Base-by-base conservation (phyloP, 495 filamentous ascomycete species). In the Penicillium canescens region DNA sequence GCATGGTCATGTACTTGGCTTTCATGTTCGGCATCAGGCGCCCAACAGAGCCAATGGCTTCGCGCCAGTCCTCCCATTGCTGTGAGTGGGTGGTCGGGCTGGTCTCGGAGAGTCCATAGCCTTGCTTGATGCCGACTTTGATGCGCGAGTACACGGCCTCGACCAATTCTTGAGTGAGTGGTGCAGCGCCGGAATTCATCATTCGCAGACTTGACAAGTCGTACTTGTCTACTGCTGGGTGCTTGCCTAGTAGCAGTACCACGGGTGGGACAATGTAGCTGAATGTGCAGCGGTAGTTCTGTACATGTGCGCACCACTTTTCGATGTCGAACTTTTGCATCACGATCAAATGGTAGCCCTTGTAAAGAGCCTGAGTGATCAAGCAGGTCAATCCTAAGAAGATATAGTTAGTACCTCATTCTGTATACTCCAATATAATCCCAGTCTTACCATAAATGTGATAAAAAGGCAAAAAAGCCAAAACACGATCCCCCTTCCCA, bases 401-500 rank as follows among this genome's bases (percentile, higher is more conserved):
- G 4, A 86, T 81, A n/a, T 89, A 62, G 55, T 92, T 80, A 26
- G 82, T 86, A 23, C 26, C 1, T 14, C 18, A 8, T 36, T 4
- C 16, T 10, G n/a, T 24, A 92, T 57, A 26, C 87, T 62, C 39
- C 67, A 18, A 18, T 78, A 54, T 86, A 85, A 5, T 34, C 18
- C 13, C 36, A 42, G 11, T 41, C 75, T 33, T 66, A 81, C 89
- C 90, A 61, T 96, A 98, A 54, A 96, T 94, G 69, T 98, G 93
- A 72, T 92, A 97, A 66, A 98, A 96, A 0, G 94, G 94, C 37
- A 97, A 72, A 52, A 97, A 87, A 2, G 87, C 91, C 37, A 97
- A 61, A 16, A 94, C 66, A 16, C 76, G 82, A 61, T 95, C 90
- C 2, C 87, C 86, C 38, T 82, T 71, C 0, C 82, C 83, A 65